Conservation (phyloP, 1,139 yeast genomes). For the Pichia sp. region DNA sequence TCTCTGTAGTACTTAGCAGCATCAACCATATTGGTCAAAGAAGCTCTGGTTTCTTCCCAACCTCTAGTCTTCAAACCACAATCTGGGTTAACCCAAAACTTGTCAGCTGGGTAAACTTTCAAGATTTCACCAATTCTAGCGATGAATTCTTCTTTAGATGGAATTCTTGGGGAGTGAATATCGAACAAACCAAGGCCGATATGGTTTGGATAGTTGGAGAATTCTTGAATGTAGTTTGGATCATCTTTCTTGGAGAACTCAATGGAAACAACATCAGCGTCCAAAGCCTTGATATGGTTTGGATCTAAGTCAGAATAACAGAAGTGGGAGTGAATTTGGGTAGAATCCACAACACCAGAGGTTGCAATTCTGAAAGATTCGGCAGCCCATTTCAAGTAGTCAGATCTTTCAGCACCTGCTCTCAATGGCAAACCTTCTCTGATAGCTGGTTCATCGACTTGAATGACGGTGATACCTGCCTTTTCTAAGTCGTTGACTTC, state of each 20-base stretch:
- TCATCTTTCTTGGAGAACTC: constrained; percentile 99
- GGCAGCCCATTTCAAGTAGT: constrained; percentile 98
- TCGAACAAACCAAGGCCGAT: constrained; percentile 98
- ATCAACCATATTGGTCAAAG: constrained; percentile 96
- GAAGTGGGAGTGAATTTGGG: constrained; percentile 99
- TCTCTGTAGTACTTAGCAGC: constrained; percentile 97
- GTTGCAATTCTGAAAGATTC: constrained; percentile 99
- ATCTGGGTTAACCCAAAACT: constrained; percentile 99
- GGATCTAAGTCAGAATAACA: constrained; percentile 99
- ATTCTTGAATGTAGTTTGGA: constrained; percentile 95
- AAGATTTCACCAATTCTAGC: constrained; percentile 90
- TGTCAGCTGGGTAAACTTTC: constrained; percentile 94
- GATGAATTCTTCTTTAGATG: constrained; percentile 94
- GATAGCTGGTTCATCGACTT: constrained; percentile 99
- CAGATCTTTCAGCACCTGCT: constrained; percentile 95
- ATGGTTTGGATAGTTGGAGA: constrained; percentile 98
- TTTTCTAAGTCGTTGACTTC: constrained; percentile 97
- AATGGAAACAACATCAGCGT: constrained; percentile 98
- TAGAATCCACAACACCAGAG: constrained; percentile 90
- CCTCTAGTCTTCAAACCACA: constrained; percentile 95
- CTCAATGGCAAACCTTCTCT: constrained; percentile 99
- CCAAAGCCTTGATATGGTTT: constrained; percentile 98
- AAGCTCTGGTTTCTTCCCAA: constrained; percentile 63
- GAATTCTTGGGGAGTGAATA: constrained; percentile 99
- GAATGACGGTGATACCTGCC: constrained; percentile 96